These are phyloP conservation scores for Lignosus rhinocerotis DNA, from an alignment of 1,284 basidiomycete species.

Conservation along the genomic window DNA sequence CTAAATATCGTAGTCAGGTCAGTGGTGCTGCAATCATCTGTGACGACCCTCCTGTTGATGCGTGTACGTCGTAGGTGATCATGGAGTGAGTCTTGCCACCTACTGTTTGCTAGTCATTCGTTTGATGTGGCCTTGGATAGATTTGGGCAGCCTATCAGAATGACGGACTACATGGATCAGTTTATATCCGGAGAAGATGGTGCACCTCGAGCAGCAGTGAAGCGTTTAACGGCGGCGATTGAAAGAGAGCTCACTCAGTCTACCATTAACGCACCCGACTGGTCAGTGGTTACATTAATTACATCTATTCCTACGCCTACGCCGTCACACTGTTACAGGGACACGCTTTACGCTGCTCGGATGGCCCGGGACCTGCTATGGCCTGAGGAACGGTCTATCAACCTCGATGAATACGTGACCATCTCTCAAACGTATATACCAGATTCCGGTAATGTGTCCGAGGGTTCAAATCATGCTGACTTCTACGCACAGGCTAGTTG, in stretches of 20 bases:
- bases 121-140: constrained; percentile 40
- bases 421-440: constrained; percentile 84
- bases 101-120: background rate
- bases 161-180: constrained; percentile 75
- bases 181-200: constrained; percentile 74
- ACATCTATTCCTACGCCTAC: background rate
- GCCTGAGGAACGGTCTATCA: constrained; percentile 73
- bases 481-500: constrained; percentile 58
- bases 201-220: constrained; percentile 79
- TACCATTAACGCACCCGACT: constrained; percentile 92
- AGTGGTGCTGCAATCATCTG: constrained; percentile 31
- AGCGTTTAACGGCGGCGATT: constrained; percentile 78
- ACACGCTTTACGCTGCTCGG: constrained; percentile 80
- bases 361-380: constrained; percentile 92
- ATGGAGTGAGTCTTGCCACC: constrained; percentile 55
- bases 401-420: constrained; percentile 76
- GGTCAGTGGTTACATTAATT: constrained; percentile 50
- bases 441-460: constrained; percentile 3
- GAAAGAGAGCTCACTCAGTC: constrained; percentile 70
- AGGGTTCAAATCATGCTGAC: constrained; percentile 8
- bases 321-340: constrained; percentile 49
- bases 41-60: constrained; percentile 8
- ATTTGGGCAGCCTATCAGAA: constrained; percentile 79
- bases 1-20: constrained; percentile 86
- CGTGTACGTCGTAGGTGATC: constrained; percentile 50